phyloP scores from a whole-genome alignment of 139 green algal genomes.

The Zygnema circumcarinatum region DNA sequence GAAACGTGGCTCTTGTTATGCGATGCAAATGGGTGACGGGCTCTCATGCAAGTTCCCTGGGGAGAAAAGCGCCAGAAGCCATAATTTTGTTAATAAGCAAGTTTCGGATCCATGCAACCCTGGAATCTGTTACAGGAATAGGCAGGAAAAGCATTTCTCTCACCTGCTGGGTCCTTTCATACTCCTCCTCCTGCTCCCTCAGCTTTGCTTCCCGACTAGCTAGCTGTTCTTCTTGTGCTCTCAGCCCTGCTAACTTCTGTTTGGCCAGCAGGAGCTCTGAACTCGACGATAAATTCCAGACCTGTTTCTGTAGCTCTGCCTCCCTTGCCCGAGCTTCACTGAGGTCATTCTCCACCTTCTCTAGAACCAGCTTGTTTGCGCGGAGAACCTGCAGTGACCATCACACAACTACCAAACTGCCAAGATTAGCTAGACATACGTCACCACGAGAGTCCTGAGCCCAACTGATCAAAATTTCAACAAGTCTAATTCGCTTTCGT shows the following conservation, averaged over 20 bases:
- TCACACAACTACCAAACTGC: no score
- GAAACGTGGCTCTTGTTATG: no score
- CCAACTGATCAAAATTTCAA: no score
- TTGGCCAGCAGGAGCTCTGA: not conserved
- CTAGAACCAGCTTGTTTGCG: not conserved
- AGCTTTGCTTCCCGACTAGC: not conserved
- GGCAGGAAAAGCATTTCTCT: not conserved
- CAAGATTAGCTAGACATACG: no score
- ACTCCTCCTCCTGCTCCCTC: constrained; percentile 1
- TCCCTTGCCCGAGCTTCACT: not conserved
- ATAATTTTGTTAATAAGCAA: no score
- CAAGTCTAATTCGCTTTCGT: no score
- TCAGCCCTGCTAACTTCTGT: not conserved
- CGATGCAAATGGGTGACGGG: no score
- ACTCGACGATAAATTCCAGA: not conserved
- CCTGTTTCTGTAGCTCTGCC: constrained; percentile 17
- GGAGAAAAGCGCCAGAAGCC: no score
- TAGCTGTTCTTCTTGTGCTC: not conserved
- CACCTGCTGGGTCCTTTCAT: not conserved
- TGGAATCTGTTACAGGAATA: no score
- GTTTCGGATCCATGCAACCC: no score
- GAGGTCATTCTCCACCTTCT: constrained; percentile 3
- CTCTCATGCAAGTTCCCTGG: no score
- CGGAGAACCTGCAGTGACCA: not conserved
- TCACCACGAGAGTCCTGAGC: no score